Evolutionary conservation across 2,329 filamentous ascomycete species (phyloP).

Genomic region (Diaporthe sp.): DNA sequence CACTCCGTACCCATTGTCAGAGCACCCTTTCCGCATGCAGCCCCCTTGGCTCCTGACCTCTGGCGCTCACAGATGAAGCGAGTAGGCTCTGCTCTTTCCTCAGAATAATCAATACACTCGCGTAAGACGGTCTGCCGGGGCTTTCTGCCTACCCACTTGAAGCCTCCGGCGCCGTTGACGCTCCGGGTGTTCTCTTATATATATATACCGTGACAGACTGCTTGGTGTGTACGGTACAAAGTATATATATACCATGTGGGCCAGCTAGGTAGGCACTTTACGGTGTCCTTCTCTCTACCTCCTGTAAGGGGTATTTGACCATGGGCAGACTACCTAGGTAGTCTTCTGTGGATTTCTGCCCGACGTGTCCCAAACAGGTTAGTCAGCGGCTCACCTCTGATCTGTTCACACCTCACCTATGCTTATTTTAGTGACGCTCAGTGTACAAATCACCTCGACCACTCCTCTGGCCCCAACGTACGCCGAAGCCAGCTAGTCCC

Average conservation of each 20-base stretch:
- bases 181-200: no score
- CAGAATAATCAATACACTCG: neutral
- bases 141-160: neutral
- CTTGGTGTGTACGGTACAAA: neutral
- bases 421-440: neutral
- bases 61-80: neutral
- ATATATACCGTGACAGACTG: neutral
- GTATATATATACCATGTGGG: neutral
- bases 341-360: no score
- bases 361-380: no score
- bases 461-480: neutral
- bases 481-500: neutral
- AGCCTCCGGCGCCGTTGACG: no score
- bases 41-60: no score
- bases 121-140: neutral
- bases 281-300: neutral
- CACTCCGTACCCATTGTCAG: neutral
- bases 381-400: no score
- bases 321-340: neutral
- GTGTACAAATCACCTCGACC: neutral
- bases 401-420: no score
- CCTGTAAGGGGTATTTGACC: neutral
- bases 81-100: no score
- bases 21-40: neutral
- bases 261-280: neutral